A percentile compares a stretch with the other conserved stretches of the same genome.
Conservation (phyloP, 441 rosid species). For the Mallotus japonicus region DNA sequence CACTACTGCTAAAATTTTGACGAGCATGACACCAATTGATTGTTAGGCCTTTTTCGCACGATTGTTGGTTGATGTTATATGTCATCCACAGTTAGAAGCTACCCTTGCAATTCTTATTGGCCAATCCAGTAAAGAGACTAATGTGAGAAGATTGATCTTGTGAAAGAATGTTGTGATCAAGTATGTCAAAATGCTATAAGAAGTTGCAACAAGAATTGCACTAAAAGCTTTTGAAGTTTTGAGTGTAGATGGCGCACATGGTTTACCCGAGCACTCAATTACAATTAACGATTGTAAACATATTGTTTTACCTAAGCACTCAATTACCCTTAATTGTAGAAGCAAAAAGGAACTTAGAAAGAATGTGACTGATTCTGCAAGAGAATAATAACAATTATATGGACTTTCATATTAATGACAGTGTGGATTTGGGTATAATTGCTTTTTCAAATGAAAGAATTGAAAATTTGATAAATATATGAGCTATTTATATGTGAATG, state of each 20-base stretch:
- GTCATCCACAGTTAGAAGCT: too few species aligned
- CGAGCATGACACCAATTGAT: too few species aligned
- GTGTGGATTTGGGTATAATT: neutral
- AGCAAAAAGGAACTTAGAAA: neutral
- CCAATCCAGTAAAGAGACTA: too few species aligned
- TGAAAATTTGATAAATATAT: neutral
- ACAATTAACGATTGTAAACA: too few species aligned
- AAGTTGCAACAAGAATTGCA: slow-evolving; percentile 69
- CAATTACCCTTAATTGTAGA: neutral
- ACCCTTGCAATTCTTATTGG: too few species aligned
- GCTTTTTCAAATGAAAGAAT: neutral
- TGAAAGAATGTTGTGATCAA: slow-evolving; percentile 82
- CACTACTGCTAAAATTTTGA: too few species aligned
- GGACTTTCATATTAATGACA: neutral
- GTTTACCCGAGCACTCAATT: slow-evolving; percentile 23
- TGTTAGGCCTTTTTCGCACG: too few species aligned
- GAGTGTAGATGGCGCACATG: slow-evolving; percentile 31
- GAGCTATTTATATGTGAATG: neutral
- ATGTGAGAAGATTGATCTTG: slow-evolving; percentile 72
- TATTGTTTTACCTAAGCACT: too few species aligned
- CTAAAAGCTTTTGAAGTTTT: slow-evolving; percentile 46
- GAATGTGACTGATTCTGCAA: neutral
- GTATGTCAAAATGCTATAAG: slow-evolving; percentile 78
- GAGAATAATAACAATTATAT: too few species aligned
- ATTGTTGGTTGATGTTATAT: too few species aligned